These are phyloP conservation scores for Millerozyma miso DNA, from an alignment of 805 yeast genomes.

Conservation along the genomic window DNA sequence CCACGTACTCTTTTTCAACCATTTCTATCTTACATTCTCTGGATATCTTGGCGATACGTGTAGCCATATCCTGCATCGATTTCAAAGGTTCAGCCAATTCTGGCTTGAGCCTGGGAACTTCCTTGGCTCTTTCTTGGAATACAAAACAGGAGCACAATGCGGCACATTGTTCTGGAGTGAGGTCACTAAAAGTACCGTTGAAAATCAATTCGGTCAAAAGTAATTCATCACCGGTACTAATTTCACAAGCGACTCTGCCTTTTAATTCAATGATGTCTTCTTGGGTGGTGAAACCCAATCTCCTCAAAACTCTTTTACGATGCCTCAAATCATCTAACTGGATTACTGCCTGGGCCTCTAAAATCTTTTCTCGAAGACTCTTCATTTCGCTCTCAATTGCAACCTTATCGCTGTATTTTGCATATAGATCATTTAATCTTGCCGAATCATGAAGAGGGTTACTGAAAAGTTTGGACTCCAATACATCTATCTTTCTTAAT, in stretches of 20 bases:
- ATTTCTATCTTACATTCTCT: conserved; percentile 87
- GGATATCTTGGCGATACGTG: conserved; percentile 81
- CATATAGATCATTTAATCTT: conserved; percentile 58
- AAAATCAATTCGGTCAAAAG: conserved; percentile 86
- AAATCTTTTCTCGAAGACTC: conserved; percentile 57
- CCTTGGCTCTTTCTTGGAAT: conserved; percentile 93
- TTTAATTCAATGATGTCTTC: conserved; percentile 90
- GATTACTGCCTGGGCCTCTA: conserved; percentile 84
- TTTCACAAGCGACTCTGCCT: conserved; percentile 97
- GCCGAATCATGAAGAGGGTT: conserved; percentile 67
- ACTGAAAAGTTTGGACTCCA: conserved; percentile 66
- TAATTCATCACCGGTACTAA: conserved; percentile 84
- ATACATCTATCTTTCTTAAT: conserved; percentile 72
- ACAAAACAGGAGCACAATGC: conserved; percentile 91
- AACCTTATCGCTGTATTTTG: conserved; percentile 61
- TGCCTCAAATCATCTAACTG: conserved; percentile 92
- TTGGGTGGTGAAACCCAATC: conserved; percentile 84
- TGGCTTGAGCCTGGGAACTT: conserved; percentile 77
- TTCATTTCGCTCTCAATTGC: conserved; percentile 56
- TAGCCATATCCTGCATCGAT: conserved; percentile 85
- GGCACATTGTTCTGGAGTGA: conserved; percentile 87
- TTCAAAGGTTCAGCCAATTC: conserved; percentile 91
- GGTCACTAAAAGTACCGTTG: conserved; percentile 90
- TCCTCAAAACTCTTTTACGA: conserved; percentile 87
- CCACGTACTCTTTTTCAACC: conserved; percentile 88